A percentile compares a stretch with the other conserved stretches of the same genome.
Conservation (phyloP, 2,329 filamentous ascomycete genomes). For the Atkinsonella texensis region DNA sequence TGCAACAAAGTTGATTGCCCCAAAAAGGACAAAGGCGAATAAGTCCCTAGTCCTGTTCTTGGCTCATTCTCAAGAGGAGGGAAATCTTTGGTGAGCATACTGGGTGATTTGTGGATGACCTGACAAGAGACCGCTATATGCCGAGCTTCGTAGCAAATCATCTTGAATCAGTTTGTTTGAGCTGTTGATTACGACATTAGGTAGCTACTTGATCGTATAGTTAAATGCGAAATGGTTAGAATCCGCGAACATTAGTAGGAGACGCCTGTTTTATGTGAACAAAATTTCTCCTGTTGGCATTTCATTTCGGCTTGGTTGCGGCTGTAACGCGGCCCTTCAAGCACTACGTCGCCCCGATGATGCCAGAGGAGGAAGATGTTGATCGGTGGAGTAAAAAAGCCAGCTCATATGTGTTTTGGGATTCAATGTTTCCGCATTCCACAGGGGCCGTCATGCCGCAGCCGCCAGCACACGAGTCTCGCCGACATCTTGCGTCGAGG, state of each 20-base stretch:
- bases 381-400: not conserved
- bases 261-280: not conserved
- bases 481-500: not conserved
- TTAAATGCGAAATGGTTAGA: not conserved
- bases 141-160: not conserved
- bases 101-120: not conserved
- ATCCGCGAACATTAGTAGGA: not conserved
- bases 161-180: not conserved
- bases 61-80: not conserved
- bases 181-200: not conserved
- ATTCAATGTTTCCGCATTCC: not conserved
- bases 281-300: not conserved
- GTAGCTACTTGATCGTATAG: not conserved
- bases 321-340: not conserved
- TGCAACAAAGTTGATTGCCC: conserved; percentile 7
- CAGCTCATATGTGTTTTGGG: not conserved
- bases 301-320: not conserved
- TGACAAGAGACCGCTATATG: not conserved
- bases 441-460: not conserved
- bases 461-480: not conserved
- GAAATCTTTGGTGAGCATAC: not conserved
- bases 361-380: not conserved
- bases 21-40: conserved; percentile 2
- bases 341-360: not conserved
- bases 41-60: not conserved